Conservation (phyloP, 1,139 yeast species). For the Hansenula lynferdii region DNA sequence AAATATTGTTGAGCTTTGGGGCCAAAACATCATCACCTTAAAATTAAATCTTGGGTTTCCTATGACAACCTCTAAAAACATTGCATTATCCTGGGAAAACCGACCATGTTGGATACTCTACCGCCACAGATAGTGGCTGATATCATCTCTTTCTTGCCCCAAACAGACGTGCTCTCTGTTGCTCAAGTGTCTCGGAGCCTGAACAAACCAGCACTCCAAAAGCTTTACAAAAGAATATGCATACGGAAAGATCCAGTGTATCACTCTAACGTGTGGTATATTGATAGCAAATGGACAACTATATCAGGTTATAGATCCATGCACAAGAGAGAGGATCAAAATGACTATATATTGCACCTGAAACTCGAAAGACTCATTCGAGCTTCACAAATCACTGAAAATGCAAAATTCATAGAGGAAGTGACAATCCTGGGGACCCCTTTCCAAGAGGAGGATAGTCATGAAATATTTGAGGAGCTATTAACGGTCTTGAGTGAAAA, state of each 20-base stretch:
- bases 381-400: conserved; percentile 4
- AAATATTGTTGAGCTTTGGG: conserved; percentile 1
- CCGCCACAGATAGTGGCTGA: background rate
- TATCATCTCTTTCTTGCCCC: background rate
- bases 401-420: conserved; percentile 11
- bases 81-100: too few relatives aligned
- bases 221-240: conserved; percentile 24
- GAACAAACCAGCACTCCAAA: conserved; percentile 14
- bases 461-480: conserved; percentile 13
- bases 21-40: background rate
- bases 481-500: conserved; percentile 11
- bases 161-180: background rate
- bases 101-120: background rate
- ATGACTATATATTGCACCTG: conserved; percentile 28
- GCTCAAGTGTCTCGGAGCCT: conserved; percentile 1
- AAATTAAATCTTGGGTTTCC: too few relatives aligned
- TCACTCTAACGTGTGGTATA: conserved; percentile 21
- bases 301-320: conserved; percentile 25
- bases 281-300: conserved; percentile 26
- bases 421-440: conserved; percentile 19
- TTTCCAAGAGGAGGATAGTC: conserved; percentile 22
- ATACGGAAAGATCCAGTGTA: conserved; percentile 25
- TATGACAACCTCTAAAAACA: too few relatives aligned
- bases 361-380: conserved; percentile 24
- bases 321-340: conserved; percentile 25